Conservation (phyloP, 2,329 filamentous ascomycete species). For the Alternaria sp. region DNA sequence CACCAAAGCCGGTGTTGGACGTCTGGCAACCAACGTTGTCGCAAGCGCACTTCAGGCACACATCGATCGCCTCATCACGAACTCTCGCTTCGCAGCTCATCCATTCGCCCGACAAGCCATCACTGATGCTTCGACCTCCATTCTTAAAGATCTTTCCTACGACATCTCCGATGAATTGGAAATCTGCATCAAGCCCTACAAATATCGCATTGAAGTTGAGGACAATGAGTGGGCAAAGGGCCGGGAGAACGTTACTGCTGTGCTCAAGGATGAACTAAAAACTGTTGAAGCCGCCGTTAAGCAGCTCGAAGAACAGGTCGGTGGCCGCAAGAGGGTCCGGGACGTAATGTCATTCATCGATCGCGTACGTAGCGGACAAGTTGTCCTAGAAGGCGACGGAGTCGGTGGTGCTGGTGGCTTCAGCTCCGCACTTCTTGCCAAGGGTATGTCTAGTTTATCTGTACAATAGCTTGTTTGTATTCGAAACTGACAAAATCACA, state of each 20-base stretch:
- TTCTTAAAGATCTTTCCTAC: slow-evolving; percentile 93
- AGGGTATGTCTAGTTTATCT: slow-evolving; percentile 65
- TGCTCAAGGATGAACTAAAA: slow-evolving; percentile 86
- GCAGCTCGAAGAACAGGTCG: slow-evolving; percentile 77
- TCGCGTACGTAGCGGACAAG: slow-evolving; percentile 83
- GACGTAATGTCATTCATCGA: slow-evolving; percentile 94
- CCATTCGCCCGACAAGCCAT: slow-evolving; percentile 95
- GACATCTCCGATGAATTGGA: slow-evolving; percentile 98
- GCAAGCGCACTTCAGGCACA: slow-evolving; percentile 86
- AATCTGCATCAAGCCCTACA: slow-evolving; percentile 99
- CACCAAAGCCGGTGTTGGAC: slow-evolving; percentile 92
- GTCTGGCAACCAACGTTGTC: slow-evolving; percentile 90
- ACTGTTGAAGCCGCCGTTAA: slow-evolving; percentile 83
- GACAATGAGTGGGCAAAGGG: slow-evolving; percentile 87
- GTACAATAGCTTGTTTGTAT: no score
- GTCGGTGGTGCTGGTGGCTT: slow-evolving; percentile 90
- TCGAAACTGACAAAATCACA: slow-evolving; percentile 48
- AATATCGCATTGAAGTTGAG: slow-evolving; percentile 96
- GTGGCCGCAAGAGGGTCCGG: slow-evolving; percentile 81
- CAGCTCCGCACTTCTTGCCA: slow-evolving; percentile 82
- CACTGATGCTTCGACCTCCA: slow-evolving; percentile 85
- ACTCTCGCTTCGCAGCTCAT: slow-evolving; percentile 86
- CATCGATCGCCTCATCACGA: slow-evolving; percentile 78
- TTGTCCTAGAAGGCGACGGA: slow-evolving; percentile 83
- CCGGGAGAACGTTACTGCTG: slow-evolving; percentile 78